Conservation (phyloP, 805 yeast species). For the Cyberlindnera maclurae region DNA sequence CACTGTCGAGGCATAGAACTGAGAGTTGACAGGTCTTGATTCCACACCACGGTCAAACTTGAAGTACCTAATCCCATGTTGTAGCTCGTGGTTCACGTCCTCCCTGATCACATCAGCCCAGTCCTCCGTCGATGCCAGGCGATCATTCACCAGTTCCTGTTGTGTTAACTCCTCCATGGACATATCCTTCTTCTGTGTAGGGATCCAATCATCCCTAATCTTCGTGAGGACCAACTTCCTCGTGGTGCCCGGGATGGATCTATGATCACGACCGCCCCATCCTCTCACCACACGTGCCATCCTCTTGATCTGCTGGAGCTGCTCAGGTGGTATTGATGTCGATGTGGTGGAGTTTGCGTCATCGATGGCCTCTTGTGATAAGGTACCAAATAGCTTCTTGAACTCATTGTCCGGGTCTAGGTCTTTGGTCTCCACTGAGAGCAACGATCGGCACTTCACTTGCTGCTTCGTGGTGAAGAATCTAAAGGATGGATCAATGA, state of each 20-base stretch:
- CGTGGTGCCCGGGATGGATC: constrained; percentile 66
- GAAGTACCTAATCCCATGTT: constrained; percentile 49
- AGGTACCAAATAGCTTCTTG: constrained; percentile 60
- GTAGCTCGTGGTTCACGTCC: constrained; percentile 30
- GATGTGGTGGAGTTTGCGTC: constrained; percentile 76
- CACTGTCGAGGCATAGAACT: constrained; percentile 58
- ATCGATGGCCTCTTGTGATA: constrained; percentile 59
- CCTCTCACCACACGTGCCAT: constrained; percentile 52
- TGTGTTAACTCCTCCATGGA: constrained; percentile 46
- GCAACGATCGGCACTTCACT: constrained; percentile 29
- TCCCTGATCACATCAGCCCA: constrained; percentile 44
- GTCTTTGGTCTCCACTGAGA: constrained; percentile 41
- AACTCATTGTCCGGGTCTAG: constrained; percentile 76
- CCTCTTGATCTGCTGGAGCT: constrained; percentile 52
- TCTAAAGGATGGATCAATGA: constrained; percentile 20
- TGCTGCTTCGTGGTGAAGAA: constrained; percentile 42
- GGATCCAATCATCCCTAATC: constrained; percentile 76
- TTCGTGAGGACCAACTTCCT: constrained; percentile 63
- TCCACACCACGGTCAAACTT: constrained; percentile 38
- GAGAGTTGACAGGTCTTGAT: constrained; percentile 28
- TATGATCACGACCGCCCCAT: constrained; percentile 79
- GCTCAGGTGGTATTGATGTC: constrained; percentile 60
- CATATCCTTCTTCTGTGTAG: constrained; percentile 55
- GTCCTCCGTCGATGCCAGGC: constrained; percentile 29
- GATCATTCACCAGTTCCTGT: constrained; percentile 32